phyloP scores from a whole-genome alignment of 306 rosid species.

The Rosa chinensis region DNA sequence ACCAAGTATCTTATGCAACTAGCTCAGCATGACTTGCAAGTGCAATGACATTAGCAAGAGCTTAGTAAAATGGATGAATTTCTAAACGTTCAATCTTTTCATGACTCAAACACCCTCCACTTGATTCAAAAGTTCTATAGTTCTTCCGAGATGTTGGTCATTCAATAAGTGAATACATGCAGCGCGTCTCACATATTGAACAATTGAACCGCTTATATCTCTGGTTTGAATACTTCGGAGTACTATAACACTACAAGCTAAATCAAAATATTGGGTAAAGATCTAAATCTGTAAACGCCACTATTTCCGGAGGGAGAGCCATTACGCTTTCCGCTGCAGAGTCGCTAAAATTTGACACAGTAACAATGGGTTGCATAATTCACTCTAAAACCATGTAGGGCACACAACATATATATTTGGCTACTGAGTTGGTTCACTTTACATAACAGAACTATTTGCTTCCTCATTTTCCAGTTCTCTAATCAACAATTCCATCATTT shows the following conservation, averaged over 20 bases:
- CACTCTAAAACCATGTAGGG: background rate
- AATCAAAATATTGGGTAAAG: background rate
- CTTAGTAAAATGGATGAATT: background rate
- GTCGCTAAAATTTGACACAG: background rate
- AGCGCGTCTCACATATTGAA: background rate
- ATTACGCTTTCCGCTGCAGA: background rate
- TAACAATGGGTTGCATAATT: background rate
- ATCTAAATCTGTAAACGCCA: background rate
- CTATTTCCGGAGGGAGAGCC: background rate
- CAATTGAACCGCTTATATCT: background rate
- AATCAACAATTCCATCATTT: constrained; percentile 86
- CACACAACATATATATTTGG: background rate
- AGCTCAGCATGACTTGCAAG: background rate
- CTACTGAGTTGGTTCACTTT: constrained; percentile 21
- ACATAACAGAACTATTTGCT: constrained; percentile 31
- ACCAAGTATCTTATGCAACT: background rate
- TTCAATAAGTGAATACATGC: background rate
- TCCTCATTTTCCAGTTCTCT: constrained; percentile 63
- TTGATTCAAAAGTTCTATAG: background rate
- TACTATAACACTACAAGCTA: background rate
- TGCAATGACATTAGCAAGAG: background rate
- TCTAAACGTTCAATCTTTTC: background rate
- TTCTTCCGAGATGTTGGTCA: background rate
- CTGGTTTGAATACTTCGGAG: background rate
- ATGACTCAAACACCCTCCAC: background rate